Evolutionary conservation across 2,329 filamentous ascomycete species (phyloP).

Genomic region (Rutstroemia sydowiana): DNA sequence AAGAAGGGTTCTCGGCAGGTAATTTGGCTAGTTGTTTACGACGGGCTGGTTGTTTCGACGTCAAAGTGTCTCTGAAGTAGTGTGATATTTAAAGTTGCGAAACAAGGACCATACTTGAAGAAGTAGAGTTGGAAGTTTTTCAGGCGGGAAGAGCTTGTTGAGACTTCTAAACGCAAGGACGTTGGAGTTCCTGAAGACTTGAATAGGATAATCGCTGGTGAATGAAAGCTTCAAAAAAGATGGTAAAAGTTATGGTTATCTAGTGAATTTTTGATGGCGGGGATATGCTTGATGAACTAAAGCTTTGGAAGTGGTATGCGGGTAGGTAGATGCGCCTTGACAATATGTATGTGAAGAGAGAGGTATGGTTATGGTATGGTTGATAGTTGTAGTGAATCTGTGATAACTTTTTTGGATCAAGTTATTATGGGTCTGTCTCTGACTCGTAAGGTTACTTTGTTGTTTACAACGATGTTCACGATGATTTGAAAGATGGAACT

Average conservation of each 20-base stretch:
- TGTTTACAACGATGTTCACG: neutral
- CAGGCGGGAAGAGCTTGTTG: conserved; percentile 17
- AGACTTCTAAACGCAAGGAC: conserved; percentile 5
- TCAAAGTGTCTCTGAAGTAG: conserved; percentile 20
- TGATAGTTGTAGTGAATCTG: neutral
- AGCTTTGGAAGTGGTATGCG: neutral
- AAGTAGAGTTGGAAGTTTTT: conserved; percentile 10
- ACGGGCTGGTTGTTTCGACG: conserved; percentile 27
- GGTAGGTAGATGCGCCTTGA: neutral
- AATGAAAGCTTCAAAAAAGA: neutral
- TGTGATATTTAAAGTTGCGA: conserved; percentile 22
- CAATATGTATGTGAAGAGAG: neutral
- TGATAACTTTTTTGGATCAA: neutral
- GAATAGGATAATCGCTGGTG: conserved; percentile 5
- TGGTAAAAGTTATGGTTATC: neutral
- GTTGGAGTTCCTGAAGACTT: conserved; percentile 12
- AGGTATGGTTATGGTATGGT: neutral
- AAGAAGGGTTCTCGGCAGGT: conserved; percentile 19
- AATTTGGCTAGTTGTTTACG: conserved; percentile 19
- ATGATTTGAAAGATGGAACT: neutral
- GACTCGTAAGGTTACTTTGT: conserved; percentile 1
- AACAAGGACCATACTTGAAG: conserved; percentile 28
- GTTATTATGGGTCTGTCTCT: neutral
- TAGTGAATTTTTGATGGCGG: neutral
- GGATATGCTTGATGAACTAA: conserved; percentile 1